A percentile compares a stretch with the other conserved stretches of the same genome.
phyloP scores from a whole-genome alignment of 2,329 filamentous ascomycete genomes.

The Zymoseptoria tritici region DNA sequence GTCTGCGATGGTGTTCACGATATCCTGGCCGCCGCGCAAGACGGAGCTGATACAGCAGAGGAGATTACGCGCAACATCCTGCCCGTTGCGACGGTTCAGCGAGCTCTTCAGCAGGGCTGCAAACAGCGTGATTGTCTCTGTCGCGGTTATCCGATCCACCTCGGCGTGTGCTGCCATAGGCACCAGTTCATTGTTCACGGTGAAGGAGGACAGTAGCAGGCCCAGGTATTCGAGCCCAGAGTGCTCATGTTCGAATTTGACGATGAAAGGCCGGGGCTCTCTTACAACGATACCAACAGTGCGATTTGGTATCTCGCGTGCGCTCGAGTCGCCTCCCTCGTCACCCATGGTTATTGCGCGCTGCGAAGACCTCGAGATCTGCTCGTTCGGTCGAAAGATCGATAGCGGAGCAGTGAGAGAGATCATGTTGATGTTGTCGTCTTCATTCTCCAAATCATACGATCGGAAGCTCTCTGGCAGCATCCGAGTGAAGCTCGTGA shows the following conservation, averaged over 20 bases:
- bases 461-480: conserved; percentile 64
- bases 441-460: conserved; percentile 74
- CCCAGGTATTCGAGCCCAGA: conserved; percentile 75
- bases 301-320: conserved; percentile 38
- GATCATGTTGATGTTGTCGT: conserved; percentile 77
- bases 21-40: conserved; percentile 54
- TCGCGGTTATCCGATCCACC: conserved; percentile 54
- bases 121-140: conserved; percentile 68
- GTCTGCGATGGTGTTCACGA: conserved; percentile 73
- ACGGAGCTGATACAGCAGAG: conserved; percentile 45
- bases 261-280: conserved; percentile 66
- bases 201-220: conserved; percentile 62
- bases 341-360: conserved; percentile 3
- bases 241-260: conserved; percentile 67
- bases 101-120: conserved; percentile 55
- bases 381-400: conserved; percentile 45
- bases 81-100: conserved; percentile 19
- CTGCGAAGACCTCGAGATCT: neutral
- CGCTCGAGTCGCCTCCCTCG: neutral
- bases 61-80: conserved; percentile 38
- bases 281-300: conserved; percentile 66
- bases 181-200: conserved; percentile 41
- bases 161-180: conserved; percentile 7
- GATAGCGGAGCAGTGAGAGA: conserved; percentile 57
- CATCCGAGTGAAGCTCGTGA: conserved; percentile 68